Evolutionary conservation across 169 alveolate species (phyloP).

Genomic region (Theileria parva): DNA sequence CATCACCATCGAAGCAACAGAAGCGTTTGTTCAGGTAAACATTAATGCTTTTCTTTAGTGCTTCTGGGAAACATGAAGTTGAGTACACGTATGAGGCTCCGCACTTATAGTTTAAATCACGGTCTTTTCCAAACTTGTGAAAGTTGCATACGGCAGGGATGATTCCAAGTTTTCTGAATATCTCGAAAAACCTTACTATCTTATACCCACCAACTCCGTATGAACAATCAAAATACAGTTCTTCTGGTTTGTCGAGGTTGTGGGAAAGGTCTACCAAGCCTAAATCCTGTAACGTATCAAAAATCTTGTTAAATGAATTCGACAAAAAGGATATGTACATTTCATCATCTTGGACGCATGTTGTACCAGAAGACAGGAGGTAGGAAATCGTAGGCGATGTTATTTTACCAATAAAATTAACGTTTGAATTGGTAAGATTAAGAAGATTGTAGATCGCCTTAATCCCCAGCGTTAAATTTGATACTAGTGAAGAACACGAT

Average conservation of each 20-base stretch:
- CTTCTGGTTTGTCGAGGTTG: background rate
- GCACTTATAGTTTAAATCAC: slow-evolving; percentile 34
- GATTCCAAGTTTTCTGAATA: slow-evolving; percentile 34
- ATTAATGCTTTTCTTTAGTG: slow-evolving; percentile 2
- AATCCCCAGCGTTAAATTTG: slow-evolving; percentile 30
- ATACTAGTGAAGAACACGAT: slow-evolving; percentile 20
- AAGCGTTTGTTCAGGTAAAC: slow-evolving; percentile 32
- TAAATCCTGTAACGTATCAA: slow-evolving; percentile 6
- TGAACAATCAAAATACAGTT: slow-evolving; percentile 49
- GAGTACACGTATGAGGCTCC: slow-evolving; percentile 73
- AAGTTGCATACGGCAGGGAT: slow-evolving; percentile 34
- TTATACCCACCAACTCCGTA: slow-evolving; percentile 50
- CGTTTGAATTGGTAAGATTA: slow-evolving; percentile 9
- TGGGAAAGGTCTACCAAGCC: slow-evolving; percentile 20
- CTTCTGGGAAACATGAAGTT: slow-evolving; percentile 28
- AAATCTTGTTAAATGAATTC: background rate
- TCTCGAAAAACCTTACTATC: slow-evolving; percentile 28
- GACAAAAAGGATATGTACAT: slow-evolving; percentile 15
- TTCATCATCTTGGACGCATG: background rate
- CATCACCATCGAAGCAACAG: slow-evolving; percentile 77
- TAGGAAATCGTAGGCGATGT: slow-evolving; percentile 52
- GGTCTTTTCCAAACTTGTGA: background rate
- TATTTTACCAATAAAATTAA: slow-evolving; percentile 32
- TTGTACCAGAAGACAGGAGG: slow-evolving; percentile 16
- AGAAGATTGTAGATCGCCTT: slow-evolving; percentile 27